Conservation (phyloP, 1,284 basidiomycete species). For the Cryptococcus sp. region DNA sequence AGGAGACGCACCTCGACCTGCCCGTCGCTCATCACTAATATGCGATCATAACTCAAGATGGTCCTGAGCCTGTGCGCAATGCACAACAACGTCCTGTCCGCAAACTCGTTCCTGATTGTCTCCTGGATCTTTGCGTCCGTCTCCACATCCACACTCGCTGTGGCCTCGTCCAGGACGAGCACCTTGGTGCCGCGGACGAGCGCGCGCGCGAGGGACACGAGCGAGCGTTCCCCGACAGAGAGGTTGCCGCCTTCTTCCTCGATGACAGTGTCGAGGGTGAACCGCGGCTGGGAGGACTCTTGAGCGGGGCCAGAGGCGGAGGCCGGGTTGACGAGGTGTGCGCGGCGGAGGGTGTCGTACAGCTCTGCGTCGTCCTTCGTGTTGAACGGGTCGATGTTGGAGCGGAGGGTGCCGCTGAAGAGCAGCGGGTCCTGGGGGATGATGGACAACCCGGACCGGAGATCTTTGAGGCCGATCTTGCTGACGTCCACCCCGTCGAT, state of each 20-base stretch:
- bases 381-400: conserved; percentile 70
- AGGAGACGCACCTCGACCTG: conserved; percentile 51
- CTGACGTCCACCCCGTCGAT: conserved; percentile 52
- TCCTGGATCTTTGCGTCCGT: conserved; percentile 69
- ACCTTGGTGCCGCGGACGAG: conserved; percentile 56
- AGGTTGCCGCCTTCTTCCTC: conserved; percentile 84
- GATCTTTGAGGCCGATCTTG: conserved; percentile 55
- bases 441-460: conserved; percentile 56
- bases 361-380: conserved; percentile 68
- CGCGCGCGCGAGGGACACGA: conserved; percentile 69
- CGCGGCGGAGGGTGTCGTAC: conserved; percentile 76
- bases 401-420: conserved; percentile 58
- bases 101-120: conserved; percentile 66
- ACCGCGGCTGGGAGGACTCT: conserved; percentile 52
- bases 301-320: conserved; percentile 6
- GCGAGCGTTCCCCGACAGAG: conserved; percentile 61
- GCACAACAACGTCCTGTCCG: conserved; percentile 60
- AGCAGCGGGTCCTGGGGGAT: conserved; percentile 80
- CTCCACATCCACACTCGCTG: conserved; percentile 58
- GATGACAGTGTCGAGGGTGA: conserved; percentile 73
- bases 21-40: conserved; percentile 68
- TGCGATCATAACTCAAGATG: conserved; percentile 74
- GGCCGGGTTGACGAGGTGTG: conserved; percentile 60
- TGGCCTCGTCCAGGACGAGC: conserved; percentile 61
- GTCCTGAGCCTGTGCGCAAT: conserved; percentile 71